Percentiles rank a stretch among this genome's conserved stretches.
Conservation (phyloP, 805 yeast species). For the Cyberlindnera sargentensis region DNA sequence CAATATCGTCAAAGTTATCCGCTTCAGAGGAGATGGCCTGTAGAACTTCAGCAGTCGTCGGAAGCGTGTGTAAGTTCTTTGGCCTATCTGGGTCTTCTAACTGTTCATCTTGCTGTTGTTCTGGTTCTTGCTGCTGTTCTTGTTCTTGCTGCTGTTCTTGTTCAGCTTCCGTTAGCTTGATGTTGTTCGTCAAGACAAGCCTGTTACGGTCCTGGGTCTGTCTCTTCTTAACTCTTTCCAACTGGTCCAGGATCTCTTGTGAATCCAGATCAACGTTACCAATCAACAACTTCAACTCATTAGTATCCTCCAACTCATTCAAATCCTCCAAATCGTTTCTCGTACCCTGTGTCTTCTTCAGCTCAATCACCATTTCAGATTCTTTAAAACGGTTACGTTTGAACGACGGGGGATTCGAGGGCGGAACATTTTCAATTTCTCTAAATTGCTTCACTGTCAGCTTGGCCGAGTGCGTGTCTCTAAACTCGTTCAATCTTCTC, state of each 20-base stretch:
- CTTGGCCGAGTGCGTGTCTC: constrained; percentile 63
- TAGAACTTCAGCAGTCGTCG: constrained; percentile 51
- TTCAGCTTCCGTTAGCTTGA: constrained; percentile 3
- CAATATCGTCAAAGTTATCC: constrained; percentile 64
- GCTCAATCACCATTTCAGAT: constrained; percentile 3
- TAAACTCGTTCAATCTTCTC: constrained; percentile 82
- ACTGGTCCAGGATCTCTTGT: constrained; percentile 21
- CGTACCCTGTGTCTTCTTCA: constrained; percentile 14
- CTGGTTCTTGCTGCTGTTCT: constrained; percentile 9
- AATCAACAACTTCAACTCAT: constrained; percentile 11
- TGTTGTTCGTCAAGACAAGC: constrained; percentile 14
- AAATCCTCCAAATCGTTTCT: background rate
- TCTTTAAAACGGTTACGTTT: constrained; percentile 52
- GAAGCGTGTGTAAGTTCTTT: constrained; percentile 47
- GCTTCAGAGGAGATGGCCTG: constrained; percentile 51
- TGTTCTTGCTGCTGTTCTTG: background rate
- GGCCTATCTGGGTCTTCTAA: constrained; percentile 40
- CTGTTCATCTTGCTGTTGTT: constrained; percentile 12
- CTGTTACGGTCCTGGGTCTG: constrained; percentile 16
- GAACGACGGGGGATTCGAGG: constrained; percentile 79
- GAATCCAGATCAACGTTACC: constrained; percentile 18
- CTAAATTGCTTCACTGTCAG: constrained; percentile 74
- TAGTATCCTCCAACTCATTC: constrained; percentile 17
- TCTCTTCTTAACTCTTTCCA: constrained; percentile 24
- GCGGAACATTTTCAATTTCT: constrained; percentile 27